These are phyloP conservation scores for Fusarium nematophilum DNA, from an alignment of 2,329 filamentous ascomycete species.

Conservation along the genomic window DNA sequence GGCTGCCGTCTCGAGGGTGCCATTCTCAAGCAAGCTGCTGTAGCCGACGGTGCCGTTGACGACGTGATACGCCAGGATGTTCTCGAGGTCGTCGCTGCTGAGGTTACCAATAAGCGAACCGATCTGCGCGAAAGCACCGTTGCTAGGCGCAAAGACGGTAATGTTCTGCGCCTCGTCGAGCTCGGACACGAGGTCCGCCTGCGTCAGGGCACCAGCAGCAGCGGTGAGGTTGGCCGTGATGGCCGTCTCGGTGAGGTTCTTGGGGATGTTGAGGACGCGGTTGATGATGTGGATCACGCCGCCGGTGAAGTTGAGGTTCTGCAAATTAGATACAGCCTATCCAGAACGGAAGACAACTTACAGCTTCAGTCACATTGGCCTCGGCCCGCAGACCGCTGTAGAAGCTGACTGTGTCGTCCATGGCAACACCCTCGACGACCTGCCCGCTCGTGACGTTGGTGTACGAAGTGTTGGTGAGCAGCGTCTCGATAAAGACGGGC, in stretches of 20 bases:
- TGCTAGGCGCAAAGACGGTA: slow-evolving; percentile 72
- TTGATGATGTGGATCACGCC: slow-evolving; percentile 64
- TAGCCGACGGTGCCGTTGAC: slow-evolving; percentile 61
- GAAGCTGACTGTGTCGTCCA: slow-evolving; percentile 59
- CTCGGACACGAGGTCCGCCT: slow-evolving; percentile 39
- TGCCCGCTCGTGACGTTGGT: slow-evolving; percentile 58
- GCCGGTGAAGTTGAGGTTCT: slow-evolving; percentile 57
- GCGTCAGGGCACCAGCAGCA: slow-evolving; percentile 39
- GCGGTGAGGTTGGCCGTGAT: slow-evolving; percentile 37
- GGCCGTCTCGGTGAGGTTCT: slow-evolving; percentile 47
- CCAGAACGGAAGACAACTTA: slow-evolving; percentile 13
- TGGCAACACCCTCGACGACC: slow-evolving; percentile 52
- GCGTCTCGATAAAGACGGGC: slow-evolving; percentile 51
- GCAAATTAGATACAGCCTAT: not conserved
- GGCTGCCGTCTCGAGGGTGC: slow-evolving; percentile 27
- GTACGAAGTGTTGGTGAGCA: slow-evolving; percentile 57
- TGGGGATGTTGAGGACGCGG: slow-evolving; percentile 54
- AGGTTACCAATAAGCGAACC: slow-evolving; percentile 60
- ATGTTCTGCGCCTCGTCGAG: slow-evolving; percentile 48
- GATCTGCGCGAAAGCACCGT: slow-evolving; percentile 67
- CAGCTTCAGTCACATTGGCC: slow-evolving; percentile 50
- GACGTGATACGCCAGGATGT: slow-evolving; percentile 71
- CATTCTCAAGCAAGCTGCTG: slow-evolving; percentile 42
- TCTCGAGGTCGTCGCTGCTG: slow-evolving; percentile 56
- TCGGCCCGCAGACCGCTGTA: slow-evolving; percentile 54